Evolutionary conservation across 2,329 filamentous ascomycete genomes (phyloP), one percentile per base, ranked within the genome.

Genomic region (Diaporthe ilicicola): DNA sequence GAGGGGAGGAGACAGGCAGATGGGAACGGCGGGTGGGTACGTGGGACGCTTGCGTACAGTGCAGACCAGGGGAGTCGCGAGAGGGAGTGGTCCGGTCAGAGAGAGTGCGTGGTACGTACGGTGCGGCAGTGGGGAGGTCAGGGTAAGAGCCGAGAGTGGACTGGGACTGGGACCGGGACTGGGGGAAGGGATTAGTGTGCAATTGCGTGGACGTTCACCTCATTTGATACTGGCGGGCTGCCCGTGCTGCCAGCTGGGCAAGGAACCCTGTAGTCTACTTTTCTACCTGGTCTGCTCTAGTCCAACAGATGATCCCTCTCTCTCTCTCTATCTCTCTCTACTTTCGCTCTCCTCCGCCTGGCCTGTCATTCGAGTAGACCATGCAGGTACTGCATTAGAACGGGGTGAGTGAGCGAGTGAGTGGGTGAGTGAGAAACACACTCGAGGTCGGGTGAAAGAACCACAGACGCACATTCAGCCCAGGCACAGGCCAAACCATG

Each of bases 191-290:
- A 55, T 55, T 55, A 55, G 53, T 55, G 53, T 37, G 53, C 62
- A 34, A 72, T 72, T 72, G 70, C 70, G 70, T 70, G 70, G 69
- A 53, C 66, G 50, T 67, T 51, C 53, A 48, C 51, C 51, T 55
- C 69, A 56, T 56, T 34, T 44, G 39, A 37, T 42, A 44, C 37
- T 24, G 24, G 61, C 46, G 27, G 46, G 46, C 46, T 64, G 44
- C 29, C 32, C 61, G 24, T 48, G 61, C 61, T 46, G 48, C 32
- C 12, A 46, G 64, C 34, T 44, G 32, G 54, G 50, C 62, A 24
- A 44, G 48, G 48, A 53, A 44, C 50, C 64, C 64, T 67, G 64
- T 34, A 22, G 54, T 27, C 54, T 44, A 39, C 37, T 22, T 9
- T 12, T 12, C 48, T 37, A 12, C 19, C 37, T 37, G 1, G 32